A percentile compares a stretch with the other conserved stretches of the same genome.
Conservation (phyloP, 371 early-diverging fungal genomes). For the Mortierella sp. region DNA sequence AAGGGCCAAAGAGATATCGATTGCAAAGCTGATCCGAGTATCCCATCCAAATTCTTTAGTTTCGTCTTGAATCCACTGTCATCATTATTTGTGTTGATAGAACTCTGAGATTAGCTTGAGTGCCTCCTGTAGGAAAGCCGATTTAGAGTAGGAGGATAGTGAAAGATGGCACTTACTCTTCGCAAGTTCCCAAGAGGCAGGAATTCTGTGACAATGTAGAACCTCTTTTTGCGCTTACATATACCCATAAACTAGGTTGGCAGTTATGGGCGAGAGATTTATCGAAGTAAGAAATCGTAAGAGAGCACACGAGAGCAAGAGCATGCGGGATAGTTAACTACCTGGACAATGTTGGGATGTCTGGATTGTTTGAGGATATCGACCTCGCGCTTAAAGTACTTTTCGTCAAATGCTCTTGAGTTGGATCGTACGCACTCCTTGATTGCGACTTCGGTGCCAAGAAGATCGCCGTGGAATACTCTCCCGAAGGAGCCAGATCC, state of each 20-base stretch:
- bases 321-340: constrained; percentile 5
- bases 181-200: constrained; percentile 66
- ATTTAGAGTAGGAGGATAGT: neutral
- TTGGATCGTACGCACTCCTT: constrained; percentile 66
- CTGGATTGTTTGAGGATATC: constrained; percentile 64
- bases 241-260: constrained; percentile 68
- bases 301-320: neutral
- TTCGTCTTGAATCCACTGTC: constrained; percentile 63
- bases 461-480: constrained; percentile 53
- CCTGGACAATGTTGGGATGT: constrained; percentile 73
- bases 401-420: constrained; percentile 62
- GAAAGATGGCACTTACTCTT: constrained; percentile 46
- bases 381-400: constrained; percentile 68
- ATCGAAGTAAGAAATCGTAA: neutral
- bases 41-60: constrained; percentile 59
- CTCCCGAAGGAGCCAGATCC: constrained; percentile 55
- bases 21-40: constrained; percentile 66
- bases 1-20: constrained; percentile 68
- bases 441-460: constrained; percentile 74
- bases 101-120: neutral
- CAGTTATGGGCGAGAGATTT: neutral
- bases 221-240: constrained; percentile 60
- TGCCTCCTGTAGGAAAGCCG: neutral
- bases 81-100: neutral
- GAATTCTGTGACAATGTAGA: constrained; percentile 69